phyloP scores from a whole-genome alignment of 1,284 basidiomycete genomes.

The Ganoderma lingzhi region DNA sequence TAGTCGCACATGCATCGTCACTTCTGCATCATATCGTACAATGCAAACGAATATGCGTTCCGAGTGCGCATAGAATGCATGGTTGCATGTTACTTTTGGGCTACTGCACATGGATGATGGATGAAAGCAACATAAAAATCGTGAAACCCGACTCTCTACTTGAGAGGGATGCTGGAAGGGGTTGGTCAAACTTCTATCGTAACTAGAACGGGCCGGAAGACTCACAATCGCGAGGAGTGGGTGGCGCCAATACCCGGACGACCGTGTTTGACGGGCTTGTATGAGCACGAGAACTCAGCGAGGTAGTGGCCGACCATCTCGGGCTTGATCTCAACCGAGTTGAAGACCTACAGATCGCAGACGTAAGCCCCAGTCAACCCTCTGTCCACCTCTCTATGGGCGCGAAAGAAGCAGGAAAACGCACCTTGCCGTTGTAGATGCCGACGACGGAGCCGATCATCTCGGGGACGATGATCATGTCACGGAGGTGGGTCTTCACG shows the following conservation, averaged over 20 bases:
- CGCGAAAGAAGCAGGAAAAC: constrained; percentile 18
- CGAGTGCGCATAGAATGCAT: constrained; percentile 39
- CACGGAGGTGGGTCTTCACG: constrained; percentile 98
- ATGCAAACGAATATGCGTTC: constrained; percentile 31
- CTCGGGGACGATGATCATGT: constrained; percentile 99
- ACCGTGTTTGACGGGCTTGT: constrained; percentile 99
- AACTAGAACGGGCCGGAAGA: constrained; percentile 17
- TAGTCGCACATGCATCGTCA: neutral
- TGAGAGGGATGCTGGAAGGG: constrained; percentile 73
- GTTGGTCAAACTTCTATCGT: constrained; percentile 16
- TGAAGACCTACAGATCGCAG: constrained; percentile 74
- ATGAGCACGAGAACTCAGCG: constrained; percentile 93
- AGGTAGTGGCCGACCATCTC: constrained; percentile 99
- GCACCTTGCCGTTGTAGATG: constrained; percentile 97
- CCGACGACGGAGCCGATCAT: constrained; percentile 99
- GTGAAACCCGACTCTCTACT: constrained; percentile 56
- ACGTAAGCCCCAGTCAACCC: constrained; percentile 4
- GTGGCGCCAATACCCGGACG: constrained; percentile 98
- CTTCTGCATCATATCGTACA: constrained; percentile 11
- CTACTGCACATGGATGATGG: constrained; percentile 41
- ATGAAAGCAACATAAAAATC: constrained; percentile 37
- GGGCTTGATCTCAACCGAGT: constrained; percentile 98
- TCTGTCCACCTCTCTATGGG: neutral
- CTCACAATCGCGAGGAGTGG: constrained; percentile 83
- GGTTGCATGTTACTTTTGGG: constrained; percentile 44